These are phyloP conservation scores for Trichophyton schoenleinii DNA, from an alignment of 2,329 filamentous ascomycete species.

Conservation along the genomic window DNA sequence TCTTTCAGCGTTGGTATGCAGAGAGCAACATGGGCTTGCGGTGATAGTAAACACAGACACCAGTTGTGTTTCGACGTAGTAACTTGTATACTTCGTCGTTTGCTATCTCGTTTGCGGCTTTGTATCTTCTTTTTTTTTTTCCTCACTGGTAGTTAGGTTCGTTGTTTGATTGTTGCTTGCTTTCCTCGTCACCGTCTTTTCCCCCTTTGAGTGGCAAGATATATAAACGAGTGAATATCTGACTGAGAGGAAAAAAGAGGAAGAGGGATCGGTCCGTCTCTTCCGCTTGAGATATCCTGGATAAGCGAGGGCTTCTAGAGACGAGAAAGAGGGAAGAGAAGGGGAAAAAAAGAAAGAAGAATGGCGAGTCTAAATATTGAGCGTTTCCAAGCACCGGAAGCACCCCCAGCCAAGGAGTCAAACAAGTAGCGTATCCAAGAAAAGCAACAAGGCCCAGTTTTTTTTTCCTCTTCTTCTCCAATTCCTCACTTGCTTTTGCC, in stretches of 20 bases:
- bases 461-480: neutral
- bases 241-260: neutral
- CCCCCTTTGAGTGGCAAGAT: neutral
- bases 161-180: neutral
- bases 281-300: neutral
- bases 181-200: neutral
- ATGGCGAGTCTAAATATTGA: neutral
- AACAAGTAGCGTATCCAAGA: constrained; percentile 2
- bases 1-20: neutral
- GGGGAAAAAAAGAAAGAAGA: neutral
- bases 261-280: neutral
- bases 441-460: constrained; percentile 3
- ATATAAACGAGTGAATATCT: neutral
- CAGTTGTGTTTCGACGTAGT: neutral
- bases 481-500: neutral
- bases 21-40: neutral
- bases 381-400: neutral
- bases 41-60: neutral
- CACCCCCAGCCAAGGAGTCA: neutral
- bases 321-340: neutral
- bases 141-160: neutral
- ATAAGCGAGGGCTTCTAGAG: neutral
- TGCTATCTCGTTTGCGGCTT: neutral
- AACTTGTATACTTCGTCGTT: neutral
- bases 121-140: neutral